A percentile compares a stretch with the other conserved stretches of the same genome.
These are phyloP conservation scores for Cavenderia fasciculata DNA, from an alignment of 78 protist genomes.

Conservation along the genomic window DNA sequence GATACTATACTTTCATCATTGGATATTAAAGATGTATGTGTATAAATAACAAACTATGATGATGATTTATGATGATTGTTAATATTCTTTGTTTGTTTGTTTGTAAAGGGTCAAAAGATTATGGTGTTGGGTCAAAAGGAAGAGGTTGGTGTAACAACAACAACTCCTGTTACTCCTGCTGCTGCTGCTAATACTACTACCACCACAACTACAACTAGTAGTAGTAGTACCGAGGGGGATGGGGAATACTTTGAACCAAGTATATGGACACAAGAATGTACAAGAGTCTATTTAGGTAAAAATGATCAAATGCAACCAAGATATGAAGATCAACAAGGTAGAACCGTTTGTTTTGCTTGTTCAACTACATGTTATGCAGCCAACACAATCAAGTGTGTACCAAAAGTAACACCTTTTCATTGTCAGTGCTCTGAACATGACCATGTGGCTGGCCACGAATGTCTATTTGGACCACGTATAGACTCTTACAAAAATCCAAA, in stretches of 20 bases:
- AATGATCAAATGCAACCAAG: neutral
- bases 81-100: too few relatives aligned
- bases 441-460: too few relatives aligned
- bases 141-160: neutral
- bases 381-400: too few relatives aligned
- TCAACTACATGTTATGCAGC: neutral
- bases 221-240: neutral
- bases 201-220: neutral
- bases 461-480: neutral
- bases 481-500: neutral
- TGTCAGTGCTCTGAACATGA: neutral
- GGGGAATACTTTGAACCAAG: neutral
- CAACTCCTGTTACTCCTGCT: too few relatives aligned
- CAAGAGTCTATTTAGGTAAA: neutral
- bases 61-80: too few relatives aligned
- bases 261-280: constrained; percentile 1
- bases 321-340: neutral
- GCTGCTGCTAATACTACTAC: too few relatives aligned
- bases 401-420: neutral
- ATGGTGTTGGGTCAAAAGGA: neutral
- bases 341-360: neutral
- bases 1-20: neutral
- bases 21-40: neutral
- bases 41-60: too few relatives aligned
- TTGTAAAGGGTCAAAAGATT: neutral